phyloP scores from a whole-genome alignment of 495 filamentous ascomycete species.

The Talaromyces borbonicus region DNA sequence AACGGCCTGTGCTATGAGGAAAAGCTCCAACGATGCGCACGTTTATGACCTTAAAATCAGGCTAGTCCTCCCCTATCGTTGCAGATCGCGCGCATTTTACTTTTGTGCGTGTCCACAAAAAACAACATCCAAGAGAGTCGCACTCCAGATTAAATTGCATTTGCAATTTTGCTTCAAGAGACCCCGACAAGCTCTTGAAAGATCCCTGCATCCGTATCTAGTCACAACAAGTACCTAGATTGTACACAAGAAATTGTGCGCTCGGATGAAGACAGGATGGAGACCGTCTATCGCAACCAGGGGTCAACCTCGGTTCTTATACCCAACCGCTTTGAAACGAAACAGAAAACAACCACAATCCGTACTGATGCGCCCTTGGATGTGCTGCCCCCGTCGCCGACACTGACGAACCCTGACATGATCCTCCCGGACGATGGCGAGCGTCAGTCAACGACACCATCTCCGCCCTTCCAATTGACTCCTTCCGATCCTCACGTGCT shows the following conservation, averaged over 20 bases:
- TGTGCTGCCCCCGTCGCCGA: conserved; percentile 58
- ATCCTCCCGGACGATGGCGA: conserved; percentile 64
- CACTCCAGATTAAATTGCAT: neutral
- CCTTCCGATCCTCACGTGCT: neutral
- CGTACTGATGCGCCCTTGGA: conserved; percentile 4
- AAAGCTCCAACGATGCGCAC: neutral
- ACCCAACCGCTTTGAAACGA: conserved; percentile 7
- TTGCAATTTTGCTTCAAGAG: neutral
- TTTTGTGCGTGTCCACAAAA: neutral
- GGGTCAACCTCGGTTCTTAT: conserved; percentile 7
- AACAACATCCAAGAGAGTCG: too few species aligned
- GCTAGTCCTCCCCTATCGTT: neutral
- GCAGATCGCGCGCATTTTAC: neutral
- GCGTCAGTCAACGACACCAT: conserved; percentile 43
- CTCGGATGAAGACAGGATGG: neutral
- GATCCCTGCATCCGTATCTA: neutral
- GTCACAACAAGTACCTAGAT: too few species aligned
- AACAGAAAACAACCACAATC: neutral
- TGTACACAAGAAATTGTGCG: neutral
- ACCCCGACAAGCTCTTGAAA: neutral
- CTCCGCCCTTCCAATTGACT: conserved; percentile 26
- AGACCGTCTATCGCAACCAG: neutral
- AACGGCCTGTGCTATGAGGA: conserved; percentile 1
- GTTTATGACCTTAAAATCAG: neutral
- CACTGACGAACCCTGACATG: conserved; percentile 90